A percentile compares a stretch with the other conserved stretches of the same genome.
Conservation (phyloP, 495 filamentous ascomycete genomes). For the Polyplosphaeria fusca region DNA sequence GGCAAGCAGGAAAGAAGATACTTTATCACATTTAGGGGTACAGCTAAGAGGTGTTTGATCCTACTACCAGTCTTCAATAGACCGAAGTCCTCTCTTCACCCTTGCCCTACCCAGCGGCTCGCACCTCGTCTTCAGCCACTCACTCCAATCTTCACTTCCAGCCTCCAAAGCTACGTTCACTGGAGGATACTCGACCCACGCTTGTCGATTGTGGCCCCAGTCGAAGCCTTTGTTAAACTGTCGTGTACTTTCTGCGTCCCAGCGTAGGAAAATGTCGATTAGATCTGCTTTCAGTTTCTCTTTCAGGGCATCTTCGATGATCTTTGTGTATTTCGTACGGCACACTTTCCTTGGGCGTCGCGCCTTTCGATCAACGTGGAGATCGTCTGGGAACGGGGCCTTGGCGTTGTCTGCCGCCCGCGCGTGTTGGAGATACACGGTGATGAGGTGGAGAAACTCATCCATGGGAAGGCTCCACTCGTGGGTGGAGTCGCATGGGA, state of each 20-base stretch:
- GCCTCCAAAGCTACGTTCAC: conserved; percentile 51
- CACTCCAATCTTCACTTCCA: conserved; percentile 52
- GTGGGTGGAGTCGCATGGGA: background rate
- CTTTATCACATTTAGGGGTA: too few relatives aligned
- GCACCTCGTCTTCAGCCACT: conserved; percentile 26
- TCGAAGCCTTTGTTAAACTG: conserved; percentile 20
- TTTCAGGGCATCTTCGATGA: background rate
- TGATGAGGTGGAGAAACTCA: background rate
- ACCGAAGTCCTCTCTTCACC: background rate
- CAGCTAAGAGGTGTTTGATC: too few relatives aligned
- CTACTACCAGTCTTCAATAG: too few relatives aligned
- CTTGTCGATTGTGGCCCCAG: conserved; percentile 9
- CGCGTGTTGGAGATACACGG: background rate
- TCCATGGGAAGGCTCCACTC: conserved; percentile 1
- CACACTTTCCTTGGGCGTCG: background rate
- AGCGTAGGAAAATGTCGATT: background rate
- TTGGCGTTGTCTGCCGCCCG: background rate
- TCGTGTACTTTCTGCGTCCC: background rate
- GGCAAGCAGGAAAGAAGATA: too few relatives aligned
- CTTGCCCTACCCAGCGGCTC: background rate
- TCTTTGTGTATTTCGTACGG: background rate
- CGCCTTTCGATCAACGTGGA: conserved; percentile 7
- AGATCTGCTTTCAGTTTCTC: background rate
- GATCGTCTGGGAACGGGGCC: background rate
- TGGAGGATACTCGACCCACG: conserved; percentile 47